Evolutionary conservation across 805 yeast species (phyloP), one percentile per base, ranked within the genome.

Genomic region (Komagataella mondaviorum): DNA sequence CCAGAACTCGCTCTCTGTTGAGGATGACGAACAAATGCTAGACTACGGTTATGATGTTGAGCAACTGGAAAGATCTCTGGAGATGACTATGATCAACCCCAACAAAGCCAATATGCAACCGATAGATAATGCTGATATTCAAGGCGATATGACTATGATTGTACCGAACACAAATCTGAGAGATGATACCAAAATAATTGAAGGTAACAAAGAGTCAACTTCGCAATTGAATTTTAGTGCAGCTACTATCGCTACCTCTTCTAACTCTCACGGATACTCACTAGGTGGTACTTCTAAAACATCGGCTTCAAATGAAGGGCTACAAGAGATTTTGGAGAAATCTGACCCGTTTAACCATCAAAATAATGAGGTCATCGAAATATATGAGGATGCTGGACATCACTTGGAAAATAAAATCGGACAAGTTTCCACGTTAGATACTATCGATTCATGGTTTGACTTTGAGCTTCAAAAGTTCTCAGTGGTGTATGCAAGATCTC

Each of bases 271-370:
- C 14, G n/a, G n/a, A 30, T 12, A 30, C 14, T 30, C 45, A 18
- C 2, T 30, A 10, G 12, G 39, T 6, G 39, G 39, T 30, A 30
- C 39, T 22, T 48, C 46, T 17, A 39, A 22, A 39, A 23, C 23
- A 44, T 48, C 46, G 16, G 23, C 17, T 14, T 30, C 46, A 17
- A 46, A 30, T 10, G 30, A 56, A 45, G 57, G 63, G 4, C 61
- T 71, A 6, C 71, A 71, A 51, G 51, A 57, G 2, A 59, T 70
- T 30, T 65, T 73, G 23, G 73, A 68, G 44, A 71, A 62, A 52
- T 61, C 71, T 0, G 77, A 73, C 55, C 78, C 78, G 2, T 60
- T 73, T 23, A 4, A 30, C 14, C 14, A 30, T 10, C 39, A 30
- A 30, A 30, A 14, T 10, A 30, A 30, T 30, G 65, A 65, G 49